Base-by-base conservation (phyloP, 192 early-diverging fungal genomes). In the Funneliformis geosporum region DNA sequence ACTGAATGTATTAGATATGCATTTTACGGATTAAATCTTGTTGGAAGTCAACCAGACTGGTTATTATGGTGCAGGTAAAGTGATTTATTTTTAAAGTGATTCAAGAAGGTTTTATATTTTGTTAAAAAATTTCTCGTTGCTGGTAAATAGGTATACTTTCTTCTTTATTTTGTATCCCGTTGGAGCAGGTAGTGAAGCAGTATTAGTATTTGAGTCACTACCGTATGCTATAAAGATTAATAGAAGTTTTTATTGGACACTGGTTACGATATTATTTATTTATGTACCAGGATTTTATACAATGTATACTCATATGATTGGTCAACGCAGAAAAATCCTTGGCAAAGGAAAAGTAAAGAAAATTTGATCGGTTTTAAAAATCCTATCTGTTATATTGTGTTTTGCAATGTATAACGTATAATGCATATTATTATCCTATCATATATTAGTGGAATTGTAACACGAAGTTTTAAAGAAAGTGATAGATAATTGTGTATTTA, bases 161-260 rank as follows among this genome's bases (percentile, higher is more conserved):
- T 99, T 99, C 87, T 95, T 90, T 79, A 85, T 96, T 28, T 87
- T 99, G 42, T 99, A 99, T 83, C 97, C 97, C 38, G 72, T 92
- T 14, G 97, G 97, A 70, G 96, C 96, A 40, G 86, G 88, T 64
- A 92, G 92, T 55, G 97, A 99, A 87, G 85, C 91, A 61, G 83
- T 94, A 70, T 87, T 96, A 81, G 85, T 94, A 71, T 94, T 89
- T 82, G 89, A 89, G 55, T 87, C 91, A 43, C 84, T 92, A 80
- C 95, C 89, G 21, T 91, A 88, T 74, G 87, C 89, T 43, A 82
- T 86, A 60, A 85, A 81, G 43, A 84, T 90, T 73, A 82, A 83
- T 66, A 79, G 84, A 9, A 68, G 73, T 21, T 88, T 94, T 84
- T 92, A 89, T 85, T 89, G 84, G 69, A 82, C 90, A 64, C 82